Evolutionary conservation across 2,329 filamentous ascomycete species (phyloP).

Genomic region (Lachnum nothofagi): DNA sequence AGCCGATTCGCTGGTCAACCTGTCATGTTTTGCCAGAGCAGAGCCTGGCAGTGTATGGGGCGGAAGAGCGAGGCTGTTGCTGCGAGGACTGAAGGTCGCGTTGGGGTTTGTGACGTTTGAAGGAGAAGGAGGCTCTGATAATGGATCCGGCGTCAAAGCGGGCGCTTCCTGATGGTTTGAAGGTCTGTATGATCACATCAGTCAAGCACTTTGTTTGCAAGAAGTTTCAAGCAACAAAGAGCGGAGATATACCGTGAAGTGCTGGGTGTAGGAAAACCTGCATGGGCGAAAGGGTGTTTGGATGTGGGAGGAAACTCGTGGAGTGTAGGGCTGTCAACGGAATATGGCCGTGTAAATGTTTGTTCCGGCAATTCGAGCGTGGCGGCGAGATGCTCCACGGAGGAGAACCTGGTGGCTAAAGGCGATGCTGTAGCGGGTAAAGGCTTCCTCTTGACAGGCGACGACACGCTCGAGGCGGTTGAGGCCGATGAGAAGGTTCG

Average conservation of each 20-base stretch:
- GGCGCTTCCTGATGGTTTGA: conserved; percentile 23
- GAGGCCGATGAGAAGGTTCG: conserved; percentile 24
- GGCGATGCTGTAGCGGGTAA: conserved; percentile 52
- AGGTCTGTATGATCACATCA: conserved; percentile 20
- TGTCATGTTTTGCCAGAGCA: conserved; percentile 27
- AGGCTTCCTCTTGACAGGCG: conserved; percentile 53
- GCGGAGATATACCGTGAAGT: conserved; percentile 12
- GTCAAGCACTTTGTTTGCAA: conserved; percentile 14
- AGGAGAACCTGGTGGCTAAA: conserved; percentile 46
- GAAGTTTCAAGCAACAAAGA: conserved; percentile 1
- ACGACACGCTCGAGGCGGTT: conserved; percentile 25
- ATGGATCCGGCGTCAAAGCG: conserved; percentile 19
- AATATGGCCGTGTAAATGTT: conserved; percentile 51
- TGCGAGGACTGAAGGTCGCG: conserved; percentile 15
- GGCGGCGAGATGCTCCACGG: conserved; percentile 34
- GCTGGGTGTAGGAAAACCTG: conserved; percentile 1
- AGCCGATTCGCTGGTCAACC: conserved; percentile 28
- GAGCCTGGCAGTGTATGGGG: conserved; percentile 15
- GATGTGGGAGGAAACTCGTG: conserved; percentile 49
- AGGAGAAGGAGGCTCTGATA: conserved; percentile 17
- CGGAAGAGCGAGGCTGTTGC: conserved; percentile 24
- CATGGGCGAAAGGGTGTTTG: conserved; percentile 13
- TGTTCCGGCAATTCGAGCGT: conserved; percentile 43
- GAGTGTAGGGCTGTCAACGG: conserved; percentile 56
- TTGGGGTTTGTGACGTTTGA: conserved; percentile 6